phyloP scores from a whole-genome alignment of 2,329 filamentous ascomycete species.

The Alternaria burnsii region DNA sequence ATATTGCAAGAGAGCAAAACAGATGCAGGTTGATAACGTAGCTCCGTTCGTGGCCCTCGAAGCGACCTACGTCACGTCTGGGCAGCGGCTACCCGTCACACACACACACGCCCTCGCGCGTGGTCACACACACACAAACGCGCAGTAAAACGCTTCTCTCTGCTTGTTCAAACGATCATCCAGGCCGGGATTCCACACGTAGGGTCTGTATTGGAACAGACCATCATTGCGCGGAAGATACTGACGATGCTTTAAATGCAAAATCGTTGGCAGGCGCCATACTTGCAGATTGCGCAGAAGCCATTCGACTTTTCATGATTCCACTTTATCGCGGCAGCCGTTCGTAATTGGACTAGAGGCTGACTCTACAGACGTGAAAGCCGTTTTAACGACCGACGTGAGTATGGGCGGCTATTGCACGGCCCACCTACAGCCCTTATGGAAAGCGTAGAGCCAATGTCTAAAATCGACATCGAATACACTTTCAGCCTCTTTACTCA shows the following conservation, averaged over 20 bases:
- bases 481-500: conserved; percentile 16
- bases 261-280: not conserved
- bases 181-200: not conserved
- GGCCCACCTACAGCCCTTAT: conserved; percentile 7
- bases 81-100: conserved; percentile 8
- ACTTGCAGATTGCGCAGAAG: not conserved
- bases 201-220: not conserved
- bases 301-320: not conserved
- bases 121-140: not conserved
- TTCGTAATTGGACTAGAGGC: not conserved
- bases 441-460: conserved; percentile 24
- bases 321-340: not conserved
- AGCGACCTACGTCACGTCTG: conserved; percentile 13
- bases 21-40: not conserved
- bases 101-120: not conserved
- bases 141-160: not conserved
- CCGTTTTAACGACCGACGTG: conserved; percentile 16
- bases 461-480: conserved; percentile 9
- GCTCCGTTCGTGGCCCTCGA: not conserved
- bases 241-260: not conserved
- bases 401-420: conserved; percentile 20
- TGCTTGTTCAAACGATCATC: not conserved
- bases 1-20: not conserved
- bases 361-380: not conserved
- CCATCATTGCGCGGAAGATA: not conserved